Evolutionary conservation across 306 rosid species (phyloP).

Genomic region (Pterocarpus santalinus): DNA sequence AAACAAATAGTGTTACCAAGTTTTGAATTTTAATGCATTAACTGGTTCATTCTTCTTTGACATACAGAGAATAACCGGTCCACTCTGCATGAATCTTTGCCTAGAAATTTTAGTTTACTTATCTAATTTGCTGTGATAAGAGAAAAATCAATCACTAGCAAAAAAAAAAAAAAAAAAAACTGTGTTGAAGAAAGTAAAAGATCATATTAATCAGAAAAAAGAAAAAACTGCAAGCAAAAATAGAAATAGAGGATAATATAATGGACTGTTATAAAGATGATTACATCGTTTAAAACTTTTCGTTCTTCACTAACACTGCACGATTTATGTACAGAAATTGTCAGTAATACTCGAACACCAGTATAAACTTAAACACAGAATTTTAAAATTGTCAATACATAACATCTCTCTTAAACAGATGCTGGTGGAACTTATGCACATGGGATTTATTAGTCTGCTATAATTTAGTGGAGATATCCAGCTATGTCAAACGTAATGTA

Average conservation of each 20-base stretch:
- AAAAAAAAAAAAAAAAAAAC: neutral
- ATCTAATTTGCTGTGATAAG: neutral
- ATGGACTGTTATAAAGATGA: too few relatives aligned
- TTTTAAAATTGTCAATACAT: neutral
- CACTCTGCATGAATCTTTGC: neutral
- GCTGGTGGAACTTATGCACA: neutral
- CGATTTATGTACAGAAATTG: neutral
- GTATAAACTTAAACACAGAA: neutral
- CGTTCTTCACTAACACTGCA: neutral
- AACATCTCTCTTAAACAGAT: neutral
- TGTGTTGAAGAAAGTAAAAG: neutral
- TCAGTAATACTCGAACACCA: neutral
- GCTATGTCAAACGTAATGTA: neutral
- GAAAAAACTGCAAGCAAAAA: neutral
- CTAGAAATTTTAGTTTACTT: neutral
- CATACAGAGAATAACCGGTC: neutral
- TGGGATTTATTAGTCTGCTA: constrained; percentile 20
- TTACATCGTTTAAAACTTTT: too few relatives aligned
- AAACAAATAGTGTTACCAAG: neutral
- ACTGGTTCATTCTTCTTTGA: neutral
- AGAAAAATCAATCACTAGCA: neutral
- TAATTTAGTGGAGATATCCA: constrained; percentile 9
- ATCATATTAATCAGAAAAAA: neutral
- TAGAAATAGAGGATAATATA: neutral
- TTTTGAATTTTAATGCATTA: constrained; percentile 1